phyloP scores from a whole-genome alignment of 257 asterid genomes.

The Scutellaria galericulata region DNA sequence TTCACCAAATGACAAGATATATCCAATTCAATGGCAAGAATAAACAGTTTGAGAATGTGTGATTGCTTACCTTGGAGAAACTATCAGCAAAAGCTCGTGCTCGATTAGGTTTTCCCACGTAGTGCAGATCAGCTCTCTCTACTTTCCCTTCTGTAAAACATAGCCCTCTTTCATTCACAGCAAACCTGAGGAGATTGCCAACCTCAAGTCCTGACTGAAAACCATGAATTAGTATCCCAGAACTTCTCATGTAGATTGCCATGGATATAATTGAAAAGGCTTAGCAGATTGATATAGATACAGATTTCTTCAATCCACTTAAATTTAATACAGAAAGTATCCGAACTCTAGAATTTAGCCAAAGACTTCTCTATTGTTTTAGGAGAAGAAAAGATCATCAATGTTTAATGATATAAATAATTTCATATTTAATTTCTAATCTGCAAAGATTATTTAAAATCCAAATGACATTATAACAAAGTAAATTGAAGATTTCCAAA shows the following conservation, averaged over 20 bases:
- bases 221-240: conserved; percentile 15
- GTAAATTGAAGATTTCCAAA: background rate
- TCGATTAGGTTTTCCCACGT: conserved; percentile 78
- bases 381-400: too few relatives aligned
- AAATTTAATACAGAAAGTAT: background rate
- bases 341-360: background rate
- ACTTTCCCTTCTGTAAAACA: conserved; percentile 67
- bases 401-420: background rate
- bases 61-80: conserved; percentile 75
- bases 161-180: conserved; percentile 66
- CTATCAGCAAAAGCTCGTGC: conserved; percentile 91
- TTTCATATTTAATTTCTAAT: background rate
- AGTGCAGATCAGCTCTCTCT: conserved; percentile 83
- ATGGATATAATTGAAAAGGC: background rate
- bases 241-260: conserved; percentile 4
- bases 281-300: background rate
- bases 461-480: background rate
- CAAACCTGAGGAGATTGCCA: conserved; percentile 77
- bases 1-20: background rate
- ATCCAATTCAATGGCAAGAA: background rate
- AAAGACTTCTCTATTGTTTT: too few relatives aligned
- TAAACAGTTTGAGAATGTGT: background rate
- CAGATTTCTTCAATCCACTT: background rate
- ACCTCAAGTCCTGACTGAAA: conserved; percentile 65
- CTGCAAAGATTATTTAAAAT: background rate